Base-by-base conservation (phyloP, 306 rosid species). In the Quercus agrifolia region DNA sequence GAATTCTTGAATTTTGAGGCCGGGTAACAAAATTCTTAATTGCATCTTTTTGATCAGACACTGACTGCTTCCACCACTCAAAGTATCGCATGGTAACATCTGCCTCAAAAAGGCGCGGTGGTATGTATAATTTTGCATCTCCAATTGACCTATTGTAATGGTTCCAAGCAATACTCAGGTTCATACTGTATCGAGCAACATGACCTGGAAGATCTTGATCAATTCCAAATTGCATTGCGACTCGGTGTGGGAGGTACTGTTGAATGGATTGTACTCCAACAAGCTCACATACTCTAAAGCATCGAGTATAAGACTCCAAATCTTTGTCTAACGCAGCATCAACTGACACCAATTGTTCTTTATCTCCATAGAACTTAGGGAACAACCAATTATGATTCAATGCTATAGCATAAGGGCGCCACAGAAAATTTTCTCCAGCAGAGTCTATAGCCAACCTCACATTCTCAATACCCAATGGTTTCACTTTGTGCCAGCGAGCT, bases 171-270 rank as follows among this genome's bases (percentile, higher is more conserved):
- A 11, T 61, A 3, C 2, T 1, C 0, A 1, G 64, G 18, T 17
- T 38, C 33, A 13, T 25, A 5, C n/a, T 57, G 9, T 7, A 44
- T 20, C 75, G 20, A 55, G 20, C 20, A 19, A 89, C 52, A 56
- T 3, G 0, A 25, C 67, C 88, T 3, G 93, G 94, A 75, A 91
- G 64, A 73, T 88, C 89, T 59, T 88, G 92, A 70, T 93, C 94
- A 66, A 88, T 35, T 6, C 94, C 92, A 18, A 93, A 91, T 49
- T 91, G 92, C 96, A 87, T 84, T 1, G 92, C 85, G 21, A 91
- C 91, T 1, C 90, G 71, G 20, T 89, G 87, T 2, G 94, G 94
- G 1, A 75, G 58, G 76, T 89, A 89, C 20, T 71, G 69, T 80
- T 82, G 87, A 14, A 58, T 27, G 56, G 23, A 61, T 0, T 76